phyloP scores from a whole-genome alignment of 208 protist species.

The Crithidia mellificae region DNA sequence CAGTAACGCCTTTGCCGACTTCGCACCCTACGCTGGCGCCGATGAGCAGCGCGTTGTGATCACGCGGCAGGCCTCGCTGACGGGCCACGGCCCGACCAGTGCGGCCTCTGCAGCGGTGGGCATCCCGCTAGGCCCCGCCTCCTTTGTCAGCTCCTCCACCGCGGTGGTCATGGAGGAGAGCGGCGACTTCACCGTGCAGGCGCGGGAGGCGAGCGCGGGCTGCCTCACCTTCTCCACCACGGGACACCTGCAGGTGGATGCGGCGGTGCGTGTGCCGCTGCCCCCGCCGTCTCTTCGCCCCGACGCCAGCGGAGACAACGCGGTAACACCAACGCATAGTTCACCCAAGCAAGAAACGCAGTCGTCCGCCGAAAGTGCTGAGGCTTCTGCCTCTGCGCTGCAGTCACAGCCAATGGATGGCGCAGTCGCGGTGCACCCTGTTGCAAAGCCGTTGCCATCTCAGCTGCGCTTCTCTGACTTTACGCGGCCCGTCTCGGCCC shows the following conservation, averaged over 20 bases:
- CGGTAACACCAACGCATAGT: not conserved
- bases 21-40: constrained; percentile 80
- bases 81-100: not conserved
- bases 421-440: not conserved
- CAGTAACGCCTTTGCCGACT: constrained; percentile 62
- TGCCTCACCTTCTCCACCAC: constrained; percentile 49
- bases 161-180: constrained; percentile 49
- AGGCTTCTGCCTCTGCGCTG: not conserved
- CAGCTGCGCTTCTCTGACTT: constrained; percentile 28
- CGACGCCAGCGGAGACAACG: not conserved
- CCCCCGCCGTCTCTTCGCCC: constrained; percentile 7
- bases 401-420: not conserved
- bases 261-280: constrained; percentile 42
- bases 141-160: constrained; percentile 27
- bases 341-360: no score
- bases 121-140: constrained; percentile 26
- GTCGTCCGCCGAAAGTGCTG: no score
- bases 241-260: constrained; percentile 38
- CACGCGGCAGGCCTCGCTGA: constrained; percentile 36
- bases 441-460: constrained; percentile 9
- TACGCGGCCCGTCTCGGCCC: constrained; percentile 14
- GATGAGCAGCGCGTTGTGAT: constrained; percentile 68
- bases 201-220: constrained; percentile 35
- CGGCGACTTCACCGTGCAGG: constrained; percentile 47
- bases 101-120: constrained; percentile 1